Base-by-base conservation (phyloP, 176 grass and related monocot genomes). In the Oryza rufipogon region DNA sequence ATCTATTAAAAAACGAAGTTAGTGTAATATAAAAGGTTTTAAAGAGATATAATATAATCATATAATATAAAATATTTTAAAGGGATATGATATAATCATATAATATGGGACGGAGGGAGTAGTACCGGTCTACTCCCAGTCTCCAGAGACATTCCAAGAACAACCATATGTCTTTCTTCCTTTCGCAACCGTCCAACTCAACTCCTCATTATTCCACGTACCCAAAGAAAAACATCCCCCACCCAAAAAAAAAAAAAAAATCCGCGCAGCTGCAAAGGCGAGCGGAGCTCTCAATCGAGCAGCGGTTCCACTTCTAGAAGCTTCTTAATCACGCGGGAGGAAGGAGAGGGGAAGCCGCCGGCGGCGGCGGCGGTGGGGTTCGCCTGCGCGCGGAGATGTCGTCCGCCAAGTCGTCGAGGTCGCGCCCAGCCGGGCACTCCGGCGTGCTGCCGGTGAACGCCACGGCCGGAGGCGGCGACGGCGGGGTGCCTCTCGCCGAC, bases 381-480 rank as follows among this genome's bases (percentile, higher is more conserved):
- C n/a, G 4, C 70, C 28, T 36, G 54, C 4, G 48, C 51, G 36
- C 48, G 13, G 48, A 47, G 73, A 91, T 91, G 70, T 91, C 93
- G 58, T 90, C 93, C 20, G 88, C 88, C 45, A 95, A 92, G 88
- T 95, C 90, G 47, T 93, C 93, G 78, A 84, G 93, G 88, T 95
- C 91, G 65, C 87, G 95, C 67, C 83, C 84, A 17, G 72, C 88
- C 25, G 90, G 76, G 20, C 84, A 87, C 65, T 92, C 95, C 36
- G 95, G 90, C 67, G 87, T 94, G 81, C 32, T 79, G 77, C 87
- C 66, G 20, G 81, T 73, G 68, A 80, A 48, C 88, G 26, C 77
- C 28, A 67, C 81, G 25, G 61, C 52, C 47, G 73, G 66, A 34
- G 60, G 79, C 4, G 93, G 61, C 30, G 34, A 5, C 34, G 34